Percentiles rank a stretch among this genome's conserved stretches.
Conservation (phyloP, 768 basidiomycete species). For the Macrolepiota fuliginosa region DNA sequence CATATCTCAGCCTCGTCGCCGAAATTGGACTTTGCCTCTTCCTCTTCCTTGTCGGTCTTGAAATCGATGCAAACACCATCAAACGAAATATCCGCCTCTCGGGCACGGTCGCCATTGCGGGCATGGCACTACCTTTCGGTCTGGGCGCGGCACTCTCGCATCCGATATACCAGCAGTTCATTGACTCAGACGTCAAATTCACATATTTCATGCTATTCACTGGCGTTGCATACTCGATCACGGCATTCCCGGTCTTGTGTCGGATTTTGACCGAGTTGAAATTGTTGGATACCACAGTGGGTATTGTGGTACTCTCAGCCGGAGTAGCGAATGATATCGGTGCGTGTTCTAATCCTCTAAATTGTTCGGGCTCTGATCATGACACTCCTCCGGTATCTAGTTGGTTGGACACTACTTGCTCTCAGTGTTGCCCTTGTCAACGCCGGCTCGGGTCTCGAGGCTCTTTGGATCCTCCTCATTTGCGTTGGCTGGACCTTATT, state of each 20-base stretch:
- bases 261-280: conserved; percentile 90
- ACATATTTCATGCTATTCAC: conserved; percentile 94
- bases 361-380: neutral
- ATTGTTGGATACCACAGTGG: conserved; percentile 87
- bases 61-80: conserved; percentile 81
- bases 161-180: conserved; percentile 74
- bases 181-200: conserved; percentile 65
- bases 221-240: conserved; percentile 88
- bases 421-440: conserved; percentile 92
- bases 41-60: conserved; percentile 90
- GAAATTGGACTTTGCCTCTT: conserved; percentile 88
- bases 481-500: conserved; percentile 82
- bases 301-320: conserved; percentile 88
- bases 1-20: conserved; percentile 84
- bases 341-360: conserved; percentile 22
- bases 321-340: conserved; percentile 87
- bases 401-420: conserved; percentile 88
- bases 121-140: conserved; percentile 87
- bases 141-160: conserved; percentile 66
- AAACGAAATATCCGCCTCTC: conserved; percentile 73
- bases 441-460: conserved; percentile 77
- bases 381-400: conserved; percentile 19
- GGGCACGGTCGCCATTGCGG: conserved; percentile 69
- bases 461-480: conserved; percentile 79
- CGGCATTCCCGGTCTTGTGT: conserved; percentile 83